These are phyloP conservation scores for Kwoniella pini DNA, from an alignment of 768 basidiomycete species.

Conservation along the genomic window DNA sequence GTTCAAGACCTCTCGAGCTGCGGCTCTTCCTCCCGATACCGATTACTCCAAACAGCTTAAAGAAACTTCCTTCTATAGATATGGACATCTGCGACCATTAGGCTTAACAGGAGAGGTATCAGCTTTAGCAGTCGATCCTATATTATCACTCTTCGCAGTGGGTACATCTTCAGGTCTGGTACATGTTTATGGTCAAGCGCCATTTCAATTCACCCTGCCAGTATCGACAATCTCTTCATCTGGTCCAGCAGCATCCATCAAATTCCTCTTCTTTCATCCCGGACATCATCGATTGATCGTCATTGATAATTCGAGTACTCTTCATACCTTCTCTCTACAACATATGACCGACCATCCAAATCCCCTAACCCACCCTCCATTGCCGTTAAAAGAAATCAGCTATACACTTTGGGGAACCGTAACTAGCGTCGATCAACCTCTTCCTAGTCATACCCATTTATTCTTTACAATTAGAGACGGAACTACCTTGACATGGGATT, in stretches of 20 bases:
- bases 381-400: constrained; percentile 35
- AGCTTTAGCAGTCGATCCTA: constrained; percentile 55
- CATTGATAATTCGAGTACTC: constrained; percentile 37
- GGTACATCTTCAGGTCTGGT: constrained; percentile 69
- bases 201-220: constrained; percentile 58
- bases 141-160: constrained; percentile 54
- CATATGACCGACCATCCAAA: constrained; percentile 39
- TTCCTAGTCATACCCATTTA: constrained; percentile 55
- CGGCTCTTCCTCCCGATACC: constrained; percentile 27
- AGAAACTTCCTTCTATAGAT: constrained; percentile 49
- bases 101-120: constrained; percentile 53
- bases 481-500: constrained; percentile 72
- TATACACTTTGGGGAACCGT: constrained; percentile 44
- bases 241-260: constrained; percentile 18
- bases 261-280: constrained; percentile 36
- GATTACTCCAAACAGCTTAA: constrained; percentile 50
- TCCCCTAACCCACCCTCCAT: constrained; percentile 38
- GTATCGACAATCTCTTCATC: constrained; percentile 29
- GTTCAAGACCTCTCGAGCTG: constrained; percentile 44
- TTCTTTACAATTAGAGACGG: constrained; percentile 62
- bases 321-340: constrained; percentile 38
- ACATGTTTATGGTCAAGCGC: constrained; percentile 68
- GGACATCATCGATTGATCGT: constrained; percentile 38
- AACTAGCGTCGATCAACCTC: constrained; percentile 44
- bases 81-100: constrained; percentile 50